Percentiles rank a stretch among this genome's conserved stretches.
These are phyloP conservation scores for Sclerotinia sclerotiorum DNA, from an alignment of 2,329 filamentous ascomycete species.

Conservation along the genomic window DNA sequence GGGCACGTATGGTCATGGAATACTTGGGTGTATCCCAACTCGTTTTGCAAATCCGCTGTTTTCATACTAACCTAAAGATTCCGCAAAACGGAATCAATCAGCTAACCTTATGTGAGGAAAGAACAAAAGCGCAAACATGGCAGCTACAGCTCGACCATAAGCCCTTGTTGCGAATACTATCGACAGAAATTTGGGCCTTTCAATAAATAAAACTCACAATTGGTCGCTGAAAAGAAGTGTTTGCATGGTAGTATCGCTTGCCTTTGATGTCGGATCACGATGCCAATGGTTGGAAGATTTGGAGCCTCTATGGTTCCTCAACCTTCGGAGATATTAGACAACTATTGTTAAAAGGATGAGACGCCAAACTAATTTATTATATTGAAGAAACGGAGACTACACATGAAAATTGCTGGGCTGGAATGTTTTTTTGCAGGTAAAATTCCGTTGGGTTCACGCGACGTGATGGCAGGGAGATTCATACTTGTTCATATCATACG, in stretches of 20 bases:
- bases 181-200: background rate
- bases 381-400: background rate
- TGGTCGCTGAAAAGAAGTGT: background rate
- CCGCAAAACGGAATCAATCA: background rate
- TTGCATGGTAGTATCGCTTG: background rate
- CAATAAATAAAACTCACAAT: background rate
- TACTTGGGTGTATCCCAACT: background rate
- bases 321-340: background rate
- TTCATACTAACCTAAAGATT: background rate
- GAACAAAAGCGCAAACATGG: background rate
- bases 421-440: slow-evolving; percentile 2
- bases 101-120: background rate
- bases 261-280: background rate
- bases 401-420: background rate
- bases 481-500: background rate
- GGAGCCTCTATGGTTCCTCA: background rate
- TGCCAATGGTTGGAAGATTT: background rate
- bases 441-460: slow-evolving; percentile 7
- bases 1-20: too few species aligned
- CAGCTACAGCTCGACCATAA: background rate
- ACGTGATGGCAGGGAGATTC: background rate
- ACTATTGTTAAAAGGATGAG: background rate
- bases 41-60: too few species aligned
- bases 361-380: background rate
- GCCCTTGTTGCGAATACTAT: background rate